These are phyloP conservation scores for Pythium rishiriense DNA, from an alignment of 352 stramenopile genomes.

Conservation along the genomic window DNA sequence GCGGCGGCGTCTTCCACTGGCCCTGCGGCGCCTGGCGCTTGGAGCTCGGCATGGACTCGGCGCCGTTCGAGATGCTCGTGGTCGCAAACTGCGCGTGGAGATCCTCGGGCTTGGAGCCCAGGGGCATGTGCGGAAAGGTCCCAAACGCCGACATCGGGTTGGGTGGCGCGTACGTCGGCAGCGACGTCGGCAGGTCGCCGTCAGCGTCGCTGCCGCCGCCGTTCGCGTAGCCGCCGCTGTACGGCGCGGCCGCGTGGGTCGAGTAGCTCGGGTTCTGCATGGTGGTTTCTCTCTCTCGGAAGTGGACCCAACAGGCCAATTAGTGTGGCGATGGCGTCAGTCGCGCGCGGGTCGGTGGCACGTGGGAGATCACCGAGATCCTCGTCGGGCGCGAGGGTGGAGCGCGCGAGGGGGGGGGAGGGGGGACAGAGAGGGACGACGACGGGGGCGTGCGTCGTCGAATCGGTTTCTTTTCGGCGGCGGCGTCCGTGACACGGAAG, in stretches of 20 bases:
- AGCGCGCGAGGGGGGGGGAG: not conserved
- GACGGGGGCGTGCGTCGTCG: not conserved
- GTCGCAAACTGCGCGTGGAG: conserved; percentile 30
- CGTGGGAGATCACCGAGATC: no score
- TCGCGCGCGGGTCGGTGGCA: no score
- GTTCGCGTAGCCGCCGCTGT: conserved; percentile 20
- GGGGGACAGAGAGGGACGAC: conserved; percentile 7
- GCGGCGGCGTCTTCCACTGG: conserved; percentile 65
- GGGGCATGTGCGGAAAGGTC: conserved; percentile 21
- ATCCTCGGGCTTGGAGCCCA: conserved; percentile 30
- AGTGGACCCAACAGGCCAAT: not conserved
- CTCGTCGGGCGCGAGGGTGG: no score
- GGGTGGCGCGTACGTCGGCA: conserved; percentile 73
- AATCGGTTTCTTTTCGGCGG: conserved; percentile 20
- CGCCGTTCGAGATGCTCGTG: conserved; percentile 24
- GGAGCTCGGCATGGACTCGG: conserved; percentile 22
- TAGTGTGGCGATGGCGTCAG: no score
- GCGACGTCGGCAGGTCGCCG: conserved; percentile 65
- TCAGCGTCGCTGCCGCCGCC: conserved; percentile 32
- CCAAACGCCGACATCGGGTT: conserved; percentile 39
- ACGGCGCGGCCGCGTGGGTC: conserved; percentile 7
- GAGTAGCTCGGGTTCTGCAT: conserved; percentile 30
- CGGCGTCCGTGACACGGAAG: conserved; percentile 1
- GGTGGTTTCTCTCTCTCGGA: not conserved
- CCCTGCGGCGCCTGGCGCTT: conserved; percentile 53